Evolutionary conservation across 129 eudicot genomes (phyloP), one percentile per base, ranked within the genome.

Genomic region (Saussurea involucrata): DNA sequence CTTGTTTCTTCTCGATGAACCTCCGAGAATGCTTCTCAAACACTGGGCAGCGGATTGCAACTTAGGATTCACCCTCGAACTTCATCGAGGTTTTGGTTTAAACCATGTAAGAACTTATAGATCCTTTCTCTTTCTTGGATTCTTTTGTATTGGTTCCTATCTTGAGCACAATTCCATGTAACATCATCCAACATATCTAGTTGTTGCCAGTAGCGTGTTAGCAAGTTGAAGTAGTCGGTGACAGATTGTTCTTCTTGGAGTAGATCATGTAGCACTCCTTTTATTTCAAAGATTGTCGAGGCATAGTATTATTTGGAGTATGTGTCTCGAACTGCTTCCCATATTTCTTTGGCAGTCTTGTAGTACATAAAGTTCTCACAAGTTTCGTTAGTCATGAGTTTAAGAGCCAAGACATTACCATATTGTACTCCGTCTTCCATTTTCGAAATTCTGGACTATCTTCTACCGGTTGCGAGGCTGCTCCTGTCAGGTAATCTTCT

Each of bases 341-440:
- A 27, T 27, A 27, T 1, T 27, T 27, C 29, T 27, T 27, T 27
- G 29, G 29, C 29, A 27, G 29, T 27, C 29, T 0, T 27, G 29
- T 27, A 27, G 29, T 27, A 27, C 29, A 27, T 27, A 3, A 27
- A 27, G 29, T 27, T 27, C 29, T 27, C 29, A 27, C 29, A 1
- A 1, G 29, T 27, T 27, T 27, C 29, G 3, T 27, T 27, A 27
- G 29, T 27, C 29, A 27, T n/a, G 53, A 73, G 5, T 28, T 73
- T 0, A 73, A 22, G 57, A 25, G 29, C 77, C 77, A 73, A 0
- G 68, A 73, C 77, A 57, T 57, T n/a, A 55, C 77, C 67, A 9
- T 29, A 9, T 58, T 57, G n/a, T n/a, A n/a, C n/a, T n/a, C n/a
- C n/a, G n/a, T n/a, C n/a, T n/a, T n/a, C n/a, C n/a, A n/a, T n/a